Percentiles rank a stretch among this genome's conserved stretches.
Conservation (phyloP, 2,329 filamentous ascomycete species). For the Xylaria arbuscula region DNA sequence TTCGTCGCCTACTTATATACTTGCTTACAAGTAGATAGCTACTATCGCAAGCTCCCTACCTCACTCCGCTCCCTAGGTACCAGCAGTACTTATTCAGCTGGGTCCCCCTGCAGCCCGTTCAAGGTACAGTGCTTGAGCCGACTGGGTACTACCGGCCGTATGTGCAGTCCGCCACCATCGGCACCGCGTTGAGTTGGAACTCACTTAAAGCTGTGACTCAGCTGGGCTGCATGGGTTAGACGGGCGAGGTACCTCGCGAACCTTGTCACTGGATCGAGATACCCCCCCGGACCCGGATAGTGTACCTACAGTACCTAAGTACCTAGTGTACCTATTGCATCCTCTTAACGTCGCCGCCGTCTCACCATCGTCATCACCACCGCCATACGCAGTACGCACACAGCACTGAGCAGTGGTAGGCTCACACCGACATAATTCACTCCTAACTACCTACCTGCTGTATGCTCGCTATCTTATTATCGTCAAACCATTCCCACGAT, state of each 20-base stretch:
- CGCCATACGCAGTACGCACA: not conserved
- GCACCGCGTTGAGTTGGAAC: conserved; percentile 26
- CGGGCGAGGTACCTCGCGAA: conserved; percentile 8
- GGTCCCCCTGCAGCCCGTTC: conserved; percentile 19
- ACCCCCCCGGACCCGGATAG: conserved; percentile 1
- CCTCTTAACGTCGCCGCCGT: conserved; percentile 32
- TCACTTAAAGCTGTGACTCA: conserved; percentile 33
- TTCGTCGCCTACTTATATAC: not conserved
- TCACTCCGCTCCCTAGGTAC: not conserved
- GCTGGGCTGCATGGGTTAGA: conserved; percentile 17
- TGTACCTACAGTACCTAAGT: not conserved
- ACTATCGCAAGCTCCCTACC: not conserved
- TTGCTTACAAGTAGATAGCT: not conserved
- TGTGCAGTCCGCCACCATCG: conserved; percentile 28
- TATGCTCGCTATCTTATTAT: conserved; percentile 4
- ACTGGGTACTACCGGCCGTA: conserved; percentile 5
- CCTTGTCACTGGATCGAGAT: conserved; percentile 20
- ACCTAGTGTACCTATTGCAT: conserved; percentile 5
- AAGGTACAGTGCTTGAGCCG: conserved; percentile 14
- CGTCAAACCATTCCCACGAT: not conserved
- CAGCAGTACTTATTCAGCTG: conserved; percentile 30
- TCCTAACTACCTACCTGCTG: not conserved
- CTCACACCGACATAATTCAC: too few species aligned
- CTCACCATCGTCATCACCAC: conserved; percentile 28
- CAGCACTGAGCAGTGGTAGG: not conserved